Evolutionary conservation across 768 basidiomycete genomes (phyloP).

Genomic region (Calocera cornea): DNA sequence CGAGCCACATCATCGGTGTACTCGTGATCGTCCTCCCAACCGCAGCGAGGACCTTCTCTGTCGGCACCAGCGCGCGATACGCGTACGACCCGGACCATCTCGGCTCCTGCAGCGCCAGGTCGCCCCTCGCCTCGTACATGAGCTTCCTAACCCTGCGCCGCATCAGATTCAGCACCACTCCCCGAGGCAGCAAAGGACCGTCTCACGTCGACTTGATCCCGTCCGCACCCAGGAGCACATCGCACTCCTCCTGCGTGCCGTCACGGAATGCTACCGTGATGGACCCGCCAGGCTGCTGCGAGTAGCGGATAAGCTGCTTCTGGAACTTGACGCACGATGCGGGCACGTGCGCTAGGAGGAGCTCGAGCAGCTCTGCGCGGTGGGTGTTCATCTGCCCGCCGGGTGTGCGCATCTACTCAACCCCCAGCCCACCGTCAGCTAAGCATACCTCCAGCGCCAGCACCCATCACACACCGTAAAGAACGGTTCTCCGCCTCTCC

Average conservation of each 20-base stretch:
- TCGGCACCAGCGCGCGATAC: neutral
- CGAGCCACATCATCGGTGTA: neutral
- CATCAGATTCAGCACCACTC: neutral
- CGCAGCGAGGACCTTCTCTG: neutral
- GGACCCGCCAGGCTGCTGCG: neutral
- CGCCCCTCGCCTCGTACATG: neutral
- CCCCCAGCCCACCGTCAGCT: neutral
- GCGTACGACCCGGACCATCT: neutral
- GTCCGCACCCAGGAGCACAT: neutral
- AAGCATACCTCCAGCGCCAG: neutral
- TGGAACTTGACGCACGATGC: neutral
- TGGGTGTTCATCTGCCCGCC: neutral
- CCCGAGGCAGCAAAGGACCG: neutral
- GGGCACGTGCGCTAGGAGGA: neutral
- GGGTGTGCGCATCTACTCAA: neutral
- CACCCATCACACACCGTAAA: neutral
- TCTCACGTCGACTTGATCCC: slow-evolving; percentile 2
- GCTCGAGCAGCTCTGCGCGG: neutral
- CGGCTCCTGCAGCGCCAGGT: neutral
- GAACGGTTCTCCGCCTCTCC: neutral
- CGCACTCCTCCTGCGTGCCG: neutral
- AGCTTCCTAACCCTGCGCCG: neutral
- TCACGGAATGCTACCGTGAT: neutral
- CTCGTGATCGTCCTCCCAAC: neutral
- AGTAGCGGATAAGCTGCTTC: neutral